Conservation (phyloP, 192 early-diverging fungal species). For the Gaertneriomyces sp. region DNA sequence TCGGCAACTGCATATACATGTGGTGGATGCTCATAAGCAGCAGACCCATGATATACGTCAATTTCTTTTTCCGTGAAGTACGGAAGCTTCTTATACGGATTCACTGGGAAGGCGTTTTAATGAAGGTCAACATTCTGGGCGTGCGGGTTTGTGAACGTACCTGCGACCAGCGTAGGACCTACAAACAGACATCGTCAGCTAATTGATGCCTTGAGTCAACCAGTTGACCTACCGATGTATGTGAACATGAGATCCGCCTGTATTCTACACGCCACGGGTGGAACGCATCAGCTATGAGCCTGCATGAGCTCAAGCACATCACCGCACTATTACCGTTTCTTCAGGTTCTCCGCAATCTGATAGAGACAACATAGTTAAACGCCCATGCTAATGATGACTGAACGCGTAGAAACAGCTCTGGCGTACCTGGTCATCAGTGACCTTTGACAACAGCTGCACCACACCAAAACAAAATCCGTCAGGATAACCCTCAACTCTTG, state of each 20-base stretch:
- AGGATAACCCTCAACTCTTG: background rate
- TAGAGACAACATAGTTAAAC: background rate
- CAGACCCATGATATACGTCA: constrained; percentile 28
- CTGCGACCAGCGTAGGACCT: constrained; percentile 62
- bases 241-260: constrained; percentile 72
- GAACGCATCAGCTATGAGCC: background rate
- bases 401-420: background rate
- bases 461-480: constrained; percentile 58
- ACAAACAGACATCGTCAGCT: background rate
- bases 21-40: constrained; percentile 70
- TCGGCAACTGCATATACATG: constrained; percentile 98
- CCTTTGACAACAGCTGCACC: constrained; percentile 71
- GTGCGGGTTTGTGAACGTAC: constrained; percentile 14
- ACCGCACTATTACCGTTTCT: constrained; percentile 60
- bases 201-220: background rate
- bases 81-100: constrained; percentile 93
- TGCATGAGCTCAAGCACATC: background rate
- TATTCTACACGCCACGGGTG: constrained; percentile 29
- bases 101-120: constrained; percentile 61
- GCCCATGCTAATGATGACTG: background rate
- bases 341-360: constrained; percentile 85
- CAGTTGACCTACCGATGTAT: constrained; percentile 64
- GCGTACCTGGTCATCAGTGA: constrained; percentile 76
- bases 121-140: constrained; percentile 12
- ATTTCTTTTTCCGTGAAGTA: constrained; percentile 92